These are phyloP conservation scores for Moelleriella libera DNA, from an alignment of 2,329 filamentous ascomycete genomes.

Conservation along the genomic window DNA sequence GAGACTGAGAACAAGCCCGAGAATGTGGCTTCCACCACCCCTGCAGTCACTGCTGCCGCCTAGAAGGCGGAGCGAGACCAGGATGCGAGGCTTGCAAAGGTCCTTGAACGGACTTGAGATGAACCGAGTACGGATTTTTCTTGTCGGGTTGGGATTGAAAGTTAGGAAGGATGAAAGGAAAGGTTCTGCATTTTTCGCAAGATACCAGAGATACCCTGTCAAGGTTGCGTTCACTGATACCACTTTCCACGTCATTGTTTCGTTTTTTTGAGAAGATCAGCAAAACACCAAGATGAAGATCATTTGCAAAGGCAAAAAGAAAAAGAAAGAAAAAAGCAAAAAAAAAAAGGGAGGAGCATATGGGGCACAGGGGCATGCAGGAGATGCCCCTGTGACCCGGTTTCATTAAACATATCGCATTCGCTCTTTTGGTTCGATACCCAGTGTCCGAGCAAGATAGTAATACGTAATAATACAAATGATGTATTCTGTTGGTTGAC, in stretches of 20 bases:
- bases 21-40: slow-evolving; percentile 24
- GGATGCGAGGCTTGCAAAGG: slow-evolving; percentile 5
- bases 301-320: neutral
- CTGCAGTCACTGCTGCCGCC: slow-evolving; percentile 36
- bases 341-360: slow-evolving; percentile 8
- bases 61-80: slow-evolving; percentile 17
- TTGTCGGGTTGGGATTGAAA: slow-evolving; percentile 29
- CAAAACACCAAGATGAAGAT: neutral
- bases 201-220: slow-evolving; percentile 39
- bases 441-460: slow-evolving; percentile 21
- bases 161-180: slow-evolving; percentile 31
- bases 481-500: slow-evolving; percentile 8
- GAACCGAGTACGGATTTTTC: slow-evolving; percentile 11
- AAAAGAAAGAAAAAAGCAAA: slow-evolving; percentile 7
- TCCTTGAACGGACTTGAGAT: slow-evolving; percentile 9
- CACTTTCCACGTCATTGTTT: slow-evolving; percentile 20
- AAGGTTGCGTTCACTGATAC: slow-evolving; percentile 33
- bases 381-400: too few relatives aligned
- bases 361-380: too few relatives aligned
- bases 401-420: slow-evolving; percentile 9
- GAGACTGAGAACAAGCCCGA: slow-evolving; percentile 28
- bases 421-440: slow-evolving; percentile 24
- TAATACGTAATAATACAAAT: slow-evolving; percentile 31
- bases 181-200: slow-evolving; percentile 39
- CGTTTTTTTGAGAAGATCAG: neutral